A percentile compares a stretch with the other conserved stretches of the same genome.
phyloP scores from a whole-genome alignment of 768 basidiomycete species.

The Pleurotus giganteus region DNA sequence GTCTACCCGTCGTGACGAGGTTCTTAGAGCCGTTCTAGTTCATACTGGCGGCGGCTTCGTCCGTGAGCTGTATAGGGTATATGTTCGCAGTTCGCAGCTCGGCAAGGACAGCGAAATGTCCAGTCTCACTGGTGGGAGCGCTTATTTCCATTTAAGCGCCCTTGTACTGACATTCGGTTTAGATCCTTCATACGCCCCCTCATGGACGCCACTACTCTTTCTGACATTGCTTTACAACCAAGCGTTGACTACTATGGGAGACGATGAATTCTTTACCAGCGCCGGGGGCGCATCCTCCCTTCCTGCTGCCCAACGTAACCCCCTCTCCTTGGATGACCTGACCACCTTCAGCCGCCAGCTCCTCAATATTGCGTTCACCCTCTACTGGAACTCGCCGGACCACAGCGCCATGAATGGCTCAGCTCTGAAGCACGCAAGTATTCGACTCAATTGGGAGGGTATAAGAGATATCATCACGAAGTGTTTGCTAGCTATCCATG shows the following conservation, averaged over 20 bases:
- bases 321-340: slow-evolving; percentile 81
- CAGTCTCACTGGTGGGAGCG: slow-evolving; percentile 21
- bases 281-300: slow-evolving; percentile 17
- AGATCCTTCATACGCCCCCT: slow-evolving; percentile 43
- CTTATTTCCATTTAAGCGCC: background rate
- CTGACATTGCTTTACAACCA: slow-evolving; percentile 82
- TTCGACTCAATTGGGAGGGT: slow-evolving; percentile 59
- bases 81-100: slow-evolving; percentile 58
- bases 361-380: slow-evolving; percentile 78
- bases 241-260: slow-evolving; percentile 85
- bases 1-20: slow-evolving; percentile 52
- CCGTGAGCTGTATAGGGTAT: slow-evolving; percentile 70
- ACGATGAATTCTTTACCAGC: slow-evolving; percentile 92
- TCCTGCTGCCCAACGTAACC: slow-evolving; percentile 51
- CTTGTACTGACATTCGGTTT: slow-evolving; percentile 6
- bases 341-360: slow-evolving; percentile 71
- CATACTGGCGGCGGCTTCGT: slow-evolving; percentile 58
- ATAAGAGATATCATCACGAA: slow-evolving; percentile 74
- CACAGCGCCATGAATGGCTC: slow-evolving; percentile 32
- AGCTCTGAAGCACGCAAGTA: slow-evolving; percentile 22
- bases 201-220: slow-evolving; percentile 74
- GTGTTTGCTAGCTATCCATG: slow-evolving; percentile 80
- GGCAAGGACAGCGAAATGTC: slow-evolving; percentile 50
- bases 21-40: slow-evolving; percentile 54
- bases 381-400: slow-evolving; percentile 43